Conservation (phyloP, 2,329 filamentous ascomycete genomes). For the Lasiodiplodia theobromae region DNA sequence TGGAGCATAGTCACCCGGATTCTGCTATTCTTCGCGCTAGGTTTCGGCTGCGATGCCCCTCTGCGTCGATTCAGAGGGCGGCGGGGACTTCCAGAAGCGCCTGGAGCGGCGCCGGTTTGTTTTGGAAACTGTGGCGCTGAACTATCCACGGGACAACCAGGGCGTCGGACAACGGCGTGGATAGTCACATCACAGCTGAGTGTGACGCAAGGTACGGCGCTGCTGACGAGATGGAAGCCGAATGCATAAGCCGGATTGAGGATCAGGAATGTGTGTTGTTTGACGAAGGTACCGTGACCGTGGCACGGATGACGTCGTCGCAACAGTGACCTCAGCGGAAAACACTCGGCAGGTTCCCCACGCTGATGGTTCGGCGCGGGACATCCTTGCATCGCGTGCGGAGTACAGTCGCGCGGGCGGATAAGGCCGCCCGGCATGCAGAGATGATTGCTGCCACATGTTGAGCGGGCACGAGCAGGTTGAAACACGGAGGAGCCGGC, state of each 20-base stretch:
- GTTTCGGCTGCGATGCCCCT: not conserved
- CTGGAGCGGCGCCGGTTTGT: constrained; percentile 14
- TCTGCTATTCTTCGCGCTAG: too few species aligned
- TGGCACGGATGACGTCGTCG: constrained; percentile 22
- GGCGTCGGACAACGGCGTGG: constrained; percentile 1
- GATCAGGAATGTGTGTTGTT: constrained; percentile 26
- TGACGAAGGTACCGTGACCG: constrained; percentile 11
- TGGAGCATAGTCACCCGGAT: too few species aligned
- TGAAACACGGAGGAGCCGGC: constrained; percentile 16
- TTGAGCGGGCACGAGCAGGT: not conserved
- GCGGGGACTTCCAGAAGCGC: constrained; percentile 17
- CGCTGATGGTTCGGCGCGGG: constrained; percentile 1
- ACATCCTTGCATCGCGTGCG: constrained; percentile 22
- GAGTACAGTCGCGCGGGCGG: constrained; percentile 15
- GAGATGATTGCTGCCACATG: constrained; percentile 19
- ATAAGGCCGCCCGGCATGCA: constrained; percentile 25
- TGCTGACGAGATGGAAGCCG: constrained; percentile 9
- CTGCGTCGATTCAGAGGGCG: not conserved
- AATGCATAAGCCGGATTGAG: constrained; percentile 16
- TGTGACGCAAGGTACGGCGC: constrained; percentile 17
- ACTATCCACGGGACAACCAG: constrained; percentile 1
- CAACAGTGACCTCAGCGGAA: constrained; percentile 20
- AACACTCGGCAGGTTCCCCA: constrained; percentile 12
- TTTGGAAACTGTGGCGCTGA: constrained; percentile 20
- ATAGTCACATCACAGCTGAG: not conserved